These are phyloP conservation scores for Didymella pinodella DNA, from an alignment of 2,329 filamentous ascomycete genomes.

Conservation along the genomic window DNA sequence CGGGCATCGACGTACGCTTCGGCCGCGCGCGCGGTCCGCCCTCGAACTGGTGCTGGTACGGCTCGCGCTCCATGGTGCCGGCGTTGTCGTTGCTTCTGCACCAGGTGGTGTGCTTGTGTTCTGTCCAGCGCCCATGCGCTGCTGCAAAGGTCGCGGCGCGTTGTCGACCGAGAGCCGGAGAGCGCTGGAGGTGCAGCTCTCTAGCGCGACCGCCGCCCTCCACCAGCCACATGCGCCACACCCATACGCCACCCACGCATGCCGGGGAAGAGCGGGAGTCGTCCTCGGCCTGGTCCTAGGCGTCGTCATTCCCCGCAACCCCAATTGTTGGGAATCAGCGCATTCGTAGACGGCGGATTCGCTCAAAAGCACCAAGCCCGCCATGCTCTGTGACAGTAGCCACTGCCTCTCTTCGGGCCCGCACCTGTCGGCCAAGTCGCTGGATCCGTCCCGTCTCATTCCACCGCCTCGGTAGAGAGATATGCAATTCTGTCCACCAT, in stretches of 20 bases:
- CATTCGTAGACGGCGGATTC: neutral
- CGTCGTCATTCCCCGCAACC: conserved; percentile 14
- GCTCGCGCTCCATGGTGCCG: conserved; percentile 48
- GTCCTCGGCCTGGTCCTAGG: neutral
- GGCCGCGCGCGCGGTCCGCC: conserved; percentile 45
- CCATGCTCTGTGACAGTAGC: conserved; percentile 14
- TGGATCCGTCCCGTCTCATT: conserved; percentile 11
- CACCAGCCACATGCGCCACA: neutral
- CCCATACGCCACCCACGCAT: no score
- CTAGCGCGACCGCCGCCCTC: neutral
- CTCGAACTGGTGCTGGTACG: conserved; percentile 47
- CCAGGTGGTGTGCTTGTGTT: neutral
- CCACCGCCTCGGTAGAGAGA: conserved; percentile 17
- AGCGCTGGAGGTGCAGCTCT: conserved; percentile 9
- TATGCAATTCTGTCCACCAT: conserved; percentile 8
- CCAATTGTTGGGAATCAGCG: conserved; percentile 10
- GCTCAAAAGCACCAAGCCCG: conserved; percentile 16
- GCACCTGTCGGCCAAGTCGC: conserved; percentile 17
- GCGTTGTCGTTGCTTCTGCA: conserved; percentile 1
- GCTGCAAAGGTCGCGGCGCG: neutral
- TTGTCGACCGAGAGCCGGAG: neutral
- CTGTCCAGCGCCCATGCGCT: conserved; percentile 10
- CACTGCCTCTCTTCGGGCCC: conserved; percentile 2
- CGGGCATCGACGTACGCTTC: conserved; percentile 39
- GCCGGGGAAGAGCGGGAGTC: conserved; percentile 2